Evolutionary conservation across 495 filamentous ascomycete species (phyloP).

Genomic region (Terfezia boudieri): DNA sequence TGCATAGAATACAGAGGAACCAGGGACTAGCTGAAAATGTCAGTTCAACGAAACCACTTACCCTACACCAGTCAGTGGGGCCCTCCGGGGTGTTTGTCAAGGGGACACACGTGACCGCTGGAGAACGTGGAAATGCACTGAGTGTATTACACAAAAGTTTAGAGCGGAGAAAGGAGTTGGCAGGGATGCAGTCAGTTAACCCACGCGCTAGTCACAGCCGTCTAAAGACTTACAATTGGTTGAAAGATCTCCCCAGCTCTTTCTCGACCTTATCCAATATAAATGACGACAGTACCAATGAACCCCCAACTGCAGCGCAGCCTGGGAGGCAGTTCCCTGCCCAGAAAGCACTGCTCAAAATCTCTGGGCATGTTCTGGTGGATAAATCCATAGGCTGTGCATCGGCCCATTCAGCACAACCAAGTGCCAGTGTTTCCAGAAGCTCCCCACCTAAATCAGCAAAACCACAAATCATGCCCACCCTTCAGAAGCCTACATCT

Average conservation of each 20-base stretch:
- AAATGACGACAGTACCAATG: too few species aligned
- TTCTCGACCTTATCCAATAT: not conserved
- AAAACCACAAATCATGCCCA: too few species aligned
- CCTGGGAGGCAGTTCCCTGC: too few species aligned
- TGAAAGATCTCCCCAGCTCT: not conserved
- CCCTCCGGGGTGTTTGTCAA: not conserved
- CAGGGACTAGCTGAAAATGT: not conserved
- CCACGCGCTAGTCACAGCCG: not conserved
- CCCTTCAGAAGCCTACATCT: too few species aligned
- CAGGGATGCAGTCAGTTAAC: not conserved
- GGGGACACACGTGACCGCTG: not conserved
- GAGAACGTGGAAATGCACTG: not conserved
- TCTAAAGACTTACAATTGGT: not conserved
- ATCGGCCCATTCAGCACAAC: too few species aligned
- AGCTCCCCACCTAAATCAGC: too few species aligned
- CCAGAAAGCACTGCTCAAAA: too few species aligned
- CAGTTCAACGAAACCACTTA: not conserved
- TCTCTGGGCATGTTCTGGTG: too few species aligned
- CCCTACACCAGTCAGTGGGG: not conserved
- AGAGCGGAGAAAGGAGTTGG: not conserved
- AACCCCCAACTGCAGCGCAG: too few species aligned
- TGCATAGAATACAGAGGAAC: not conserved
- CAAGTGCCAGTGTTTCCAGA: too few species aligned
- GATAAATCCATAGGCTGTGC: too few species aligned
- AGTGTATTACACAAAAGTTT: not conserved